These are phyloP conservation scores for Fusarium floridanum DNA, from an alignment of 2,329 filamentous ascomycete species.

Conservation along the genomic window DNA sequence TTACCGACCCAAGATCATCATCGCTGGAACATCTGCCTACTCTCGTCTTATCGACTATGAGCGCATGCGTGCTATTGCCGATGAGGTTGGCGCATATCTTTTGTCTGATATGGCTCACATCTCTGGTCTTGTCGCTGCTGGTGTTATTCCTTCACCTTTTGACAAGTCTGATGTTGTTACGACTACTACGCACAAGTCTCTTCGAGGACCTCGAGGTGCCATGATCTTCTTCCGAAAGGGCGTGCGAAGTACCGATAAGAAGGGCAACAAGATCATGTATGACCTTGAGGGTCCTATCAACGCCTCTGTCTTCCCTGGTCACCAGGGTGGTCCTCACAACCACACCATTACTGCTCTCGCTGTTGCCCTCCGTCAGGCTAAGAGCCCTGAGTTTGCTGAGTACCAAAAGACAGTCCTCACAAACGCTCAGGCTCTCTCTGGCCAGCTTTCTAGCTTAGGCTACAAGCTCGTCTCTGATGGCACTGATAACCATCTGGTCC, in stretches of 20 bases:
- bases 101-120: slow-evolving; percentile 97
- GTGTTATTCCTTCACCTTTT: slow-evolving; percentile 90
- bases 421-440: slow-evolving; percentile 89
- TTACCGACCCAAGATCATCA: slow-evolving; percentile 93
- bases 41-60: slow-evolving; percentile 93
- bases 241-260: slow-evolving; percentile 84
- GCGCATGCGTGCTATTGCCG: slow-evolving; percentile 86
- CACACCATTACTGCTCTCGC: slow-evolving; percentile 96
- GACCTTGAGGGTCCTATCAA: slow-evolving; percentile 94
- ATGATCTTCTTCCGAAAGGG: slow-evolving; percentile 99
- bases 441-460: slow-evolving; percentile 72
- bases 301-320: slow-evolving; percentile 93
- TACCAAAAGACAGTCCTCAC: slow-evolving; percentile 89
- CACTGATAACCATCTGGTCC: slow-evolving; percentile 94
- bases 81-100: slow-evolving; percentile 90
- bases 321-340: slow-evolving; percentile 97
- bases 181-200: slow-evolving; percentile 97
- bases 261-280: slow-evolving; percentile 81
- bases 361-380: slow-evolving; percentile 92
- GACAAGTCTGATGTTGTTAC: slow-evolving; percentile 91
- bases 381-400: slow-evolving; percentile 85
- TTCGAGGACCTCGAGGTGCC: slow-evolving; percentile 91
- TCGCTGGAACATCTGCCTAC: slow-evolving; percentile 94
- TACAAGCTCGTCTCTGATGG: slow-evolving; percentile 92
- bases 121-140: slow-evolving; percentile 89